Evolutionary conservation across 192 early-diverging fungal species (phyloP), one percentile per base, ranked within the genome.

Genomic region (Helicostylum pulchrum): DNA sequence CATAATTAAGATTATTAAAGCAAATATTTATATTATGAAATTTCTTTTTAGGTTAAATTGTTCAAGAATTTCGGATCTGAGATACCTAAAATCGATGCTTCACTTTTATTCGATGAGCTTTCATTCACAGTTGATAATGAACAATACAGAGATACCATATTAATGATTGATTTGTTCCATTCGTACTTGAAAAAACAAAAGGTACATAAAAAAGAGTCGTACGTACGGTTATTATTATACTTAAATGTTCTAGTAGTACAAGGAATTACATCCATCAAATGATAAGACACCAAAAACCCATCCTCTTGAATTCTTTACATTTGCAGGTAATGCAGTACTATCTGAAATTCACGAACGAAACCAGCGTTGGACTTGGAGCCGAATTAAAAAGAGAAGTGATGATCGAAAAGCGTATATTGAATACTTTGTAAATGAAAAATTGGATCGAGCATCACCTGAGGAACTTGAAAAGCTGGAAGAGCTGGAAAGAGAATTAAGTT

Each of bases 61-160:
- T 88, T 89, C 77, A 97, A 95, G 69, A 64, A 77, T 1, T 84
- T 80, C 49, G 82, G 82, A 50, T 58, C 61, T 17, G 64, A 76
- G 4, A 62, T 79, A 53, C 68, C 91, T 0, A 88, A 86, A 66
- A 82, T 80, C 4, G 80, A 80, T 50, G 85, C 84, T 7, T 84
- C 79, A 21, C 78, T 96, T 17, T 76, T 92, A 65, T 98, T 98
- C 79, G 92, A 95, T 73, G 91, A 94, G 73, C 77, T 98, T 19
- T 94, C 88, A 0, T 98, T 99, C 71, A 85, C 90, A 11, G 66
- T 99, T 3, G 92, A 96, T 57, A 88, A 95, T 68, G 84, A 90
- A 56, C 97, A 99, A 70, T 99, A 95, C 71, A 74, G 79, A 0
- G 92, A 92, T 50, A 80, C 85, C 0, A 73, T 97, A 61, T 62